These are phyloP conservation scores for Aspergillus neoniger DNA, from an alignment of 2,329 filamentous ascomycete species.

Conservation along the genomic window DNA sequence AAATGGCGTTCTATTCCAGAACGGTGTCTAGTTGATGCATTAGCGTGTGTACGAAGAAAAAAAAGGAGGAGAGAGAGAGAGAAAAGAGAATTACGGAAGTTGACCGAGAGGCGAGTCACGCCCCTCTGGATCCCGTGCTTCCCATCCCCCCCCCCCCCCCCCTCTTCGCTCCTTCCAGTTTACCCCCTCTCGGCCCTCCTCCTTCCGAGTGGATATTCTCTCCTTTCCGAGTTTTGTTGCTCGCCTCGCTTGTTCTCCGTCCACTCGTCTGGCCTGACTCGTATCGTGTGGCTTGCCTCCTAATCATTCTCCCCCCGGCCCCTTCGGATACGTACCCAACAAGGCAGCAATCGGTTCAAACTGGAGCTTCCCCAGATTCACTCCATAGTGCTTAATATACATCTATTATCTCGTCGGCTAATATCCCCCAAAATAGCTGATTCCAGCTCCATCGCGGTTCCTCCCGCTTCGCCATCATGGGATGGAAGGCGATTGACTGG, in stretches of 20 bases:
- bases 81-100: constrained; percentile 22
- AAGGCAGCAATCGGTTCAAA: background rate
- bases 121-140: constrained; percentile 10
- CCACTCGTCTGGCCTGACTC: constrained; percentile 1
- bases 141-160: background rate
- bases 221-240: constrained; percentile 3
- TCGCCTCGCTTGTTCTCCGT: constrained; percentile 7
- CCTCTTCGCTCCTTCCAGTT: no score
- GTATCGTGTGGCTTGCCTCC: background rate
- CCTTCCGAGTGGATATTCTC: constrained; percentile 4
- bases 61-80: background rate
- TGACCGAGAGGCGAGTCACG: constrained; percentile 25
- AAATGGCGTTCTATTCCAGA: no score
- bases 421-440: background rate
- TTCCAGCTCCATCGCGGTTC: constrained; percentile 2
- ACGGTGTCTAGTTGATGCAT: background rate
- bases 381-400: background rate
- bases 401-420: background rate
- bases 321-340: background rate
- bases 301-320: constrained; percentile 2
- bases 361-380: constrained; percentile 10
- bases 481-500: constrained; percentile 28
- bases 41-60: background rate
- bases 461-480: constrained; percentile 21
- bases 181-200: background rate